Conservation (phyloP, 179 eudicot genomes). For the Vitellaria paradoxa region DNA sequence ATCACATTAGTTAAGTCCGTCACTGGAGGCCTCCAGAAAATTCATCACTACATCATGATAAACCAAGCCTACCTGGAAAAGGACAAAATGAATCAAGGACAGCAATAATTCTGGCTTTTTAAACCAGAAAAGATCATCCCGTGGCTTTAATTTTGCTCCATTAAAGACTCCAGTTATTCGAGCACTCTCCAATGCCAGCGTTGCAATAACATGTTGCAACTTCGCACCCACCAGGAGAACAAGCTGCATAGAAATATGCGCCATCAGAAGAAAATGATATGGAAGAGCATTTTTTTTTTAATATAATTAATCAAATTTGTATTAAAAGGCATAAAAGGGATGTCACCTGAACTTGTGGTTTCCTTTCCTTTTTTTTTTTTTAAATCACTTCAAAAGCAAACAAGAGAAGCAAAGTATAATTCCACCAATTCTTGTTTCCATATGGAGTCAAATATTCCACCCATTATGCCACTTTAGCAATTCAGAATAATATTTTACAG, state of each 20-base stretch:
- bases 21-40: background rate
- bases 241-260: slow-evolving; percentile 48
- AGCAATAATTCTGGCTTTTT: slow-evolving; percentile 79
- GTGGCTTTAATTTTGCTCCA: slow-evolving; percentile 68
- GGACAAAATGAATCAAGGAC: slow-evolving; percentile 88
- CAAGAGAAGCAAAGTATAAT: too few relatives aligned
- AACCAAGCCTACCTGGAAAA: slow-evolving; percentile 72
- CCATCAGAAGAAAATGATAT: slow-evolving; percentile 1
- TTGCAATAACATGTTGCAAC: slow-evolving; percentile 89
- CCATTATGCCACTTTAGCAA: too few relatives aligned
- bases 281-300: background rate
- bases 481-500: too few relatives aligned
- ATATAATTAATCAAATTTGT: too few relatives aligned
- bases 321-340: too few relatives aligned
- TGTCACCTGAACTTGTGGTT: too few relatives aligned
- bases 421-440: too few relatives aligned
- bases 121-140: slow-evolving; percentile 98
- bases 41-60: background rate
- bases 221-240: slow-evolving; percentile 92
- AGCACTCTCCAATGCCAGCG: slow-evolving; percentile 87
- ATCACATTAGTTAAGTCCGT: slow-evolving; percentile 11
- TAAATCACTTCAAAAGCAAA: too few relatives aligned
- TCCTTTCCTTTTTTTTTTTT: too few relatives aligned
- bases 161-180: slow-evolving; percentile 59
- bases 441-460: too few relatives aligned